Evolutionary conservation across 2,329 filamentous ascomycete species (phyloP).

Genomic region (Trichoderma lentiforme): DNA sequence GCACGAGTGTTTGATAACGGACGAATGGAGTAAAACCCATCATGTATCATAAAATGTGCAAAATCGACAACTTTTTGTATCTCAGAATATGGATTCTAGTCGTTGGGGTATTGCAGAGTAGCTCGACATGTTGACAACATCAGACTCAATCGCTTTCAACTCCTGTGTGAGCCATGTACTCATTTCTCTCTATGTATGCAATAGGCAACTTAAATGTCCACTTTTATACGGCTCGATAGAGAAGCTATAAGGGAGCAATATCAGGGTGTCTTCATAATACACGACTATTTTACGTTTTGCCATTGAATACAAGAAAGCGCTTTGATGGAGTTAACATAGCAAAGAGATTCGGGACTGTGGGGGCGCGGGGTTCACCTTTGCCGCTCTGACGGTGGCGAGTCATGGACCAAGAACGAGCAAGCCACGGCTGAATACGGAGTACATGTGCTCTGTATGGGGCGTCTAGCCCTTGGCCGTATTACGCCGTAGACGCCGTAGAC

Average conservation of each 20-base stretch:
- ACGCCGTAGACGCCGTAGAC: not conserved
- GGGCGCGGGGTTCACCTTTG: not conserved
- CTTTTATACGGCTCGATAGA: fast-evolving
- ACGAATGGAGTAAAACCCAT: not conserved
- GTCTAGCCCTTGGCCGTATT: too few species aligned
- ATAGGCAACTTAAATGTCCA: not conserved
- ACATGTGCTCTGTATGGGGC: too few species aligned
- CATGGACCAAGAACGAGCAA: not conserved
- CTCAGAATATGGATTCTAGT: not conserved
- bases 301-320: too few species aligned
- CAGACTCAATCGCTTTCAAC: too few species aligned
- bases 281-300: too few species aligned
- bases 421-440: too few species aligned
- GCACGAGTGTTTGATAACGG: not conserved
- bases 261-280: not conserved
- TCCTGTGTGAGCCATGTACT: too few species aligned
- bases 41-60: not conserved
- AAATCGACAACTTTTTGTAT: not conserved
- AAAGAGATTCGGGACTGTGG: not conserved
- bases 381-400: not conserved
- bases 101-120: not conserved
- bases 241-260: not conserved
- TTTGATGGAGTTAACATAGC: not conserved
- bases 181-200: too few species aligned
- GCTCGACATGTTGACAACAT: not conserved